These are phyloP conservation scores for Salix viminalis DNA, from an alignment of 345 rosid genomes.

Conservation along the genomic window DNA sequence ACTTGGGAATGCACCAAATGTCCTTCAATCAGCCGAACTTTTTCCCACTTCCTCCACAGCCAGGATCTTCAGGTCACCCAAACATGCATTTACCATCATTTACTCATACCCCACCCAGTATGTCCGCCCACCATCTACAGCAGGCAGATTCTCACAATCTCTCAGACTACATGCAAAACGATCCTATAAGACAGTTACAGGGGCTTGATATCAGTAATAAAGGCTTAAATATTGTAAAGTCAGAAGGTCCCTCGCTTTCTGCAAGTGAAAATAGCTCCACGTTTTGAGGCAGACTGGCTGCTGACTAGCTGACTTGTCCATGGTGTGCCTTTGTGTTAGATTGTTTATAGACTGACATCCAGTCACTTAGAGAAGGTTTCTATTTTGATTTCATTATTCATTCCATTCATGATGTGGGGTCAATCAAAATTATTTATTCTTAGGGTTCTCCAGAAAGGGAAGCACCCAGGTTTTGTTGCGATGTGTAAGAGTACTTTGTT, in stretches of 20 bases:
- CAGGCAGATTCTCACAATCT: conserved; percentile 25
- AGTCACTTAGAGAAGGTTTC: conserved; percentile 5
- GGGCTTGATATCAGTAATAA: conserved; percentile 76
- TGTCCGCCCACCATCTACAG: conserved; percentile 12
- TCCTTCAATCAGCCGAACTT: conserved; percentile 42
- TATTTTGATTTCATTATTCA: conserved; percentile 7
- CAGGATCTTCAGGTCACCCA: conserved; percentile 39
- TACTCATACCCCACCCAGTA: conserved; percentile 38
- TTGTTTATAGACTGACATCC: conserved; percentile 30
- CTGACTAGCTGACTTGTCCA: conserved; percentile 23
- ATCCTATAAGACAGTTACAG: conserved; percentile 66
- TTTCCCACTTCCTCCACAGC: conserved; percentile 44
- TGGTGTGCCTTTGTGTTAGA: conserved; percentile 21
- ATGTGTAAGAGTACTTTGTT: conserved; percentile 4
- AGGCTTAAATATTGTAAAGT: conserved; percentile 47
- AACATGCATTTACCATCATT: conserved; percentile 51
- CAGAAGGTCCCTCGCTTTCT: conserved; percentile 61
- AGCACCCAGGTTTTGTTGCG: conserved; percentile 2
- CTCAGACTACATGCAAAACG: conserved; percentile 60
- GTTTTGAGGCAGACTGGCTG: conserved; percentile 28
- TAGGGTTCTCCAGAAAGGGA: conserved; percentile 11
- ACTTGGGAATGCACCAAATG: conserved; percentile 60
- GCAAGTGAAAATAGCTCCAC: conserved; percentile 76
- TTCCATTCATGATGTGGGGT: conserved; percentile 17
- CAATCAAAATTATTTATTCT: conserved; percentile 11